phyloP scores from a whole-genome alignment of 108 stramenopile species.

The Seminavis robusta region DNA sequence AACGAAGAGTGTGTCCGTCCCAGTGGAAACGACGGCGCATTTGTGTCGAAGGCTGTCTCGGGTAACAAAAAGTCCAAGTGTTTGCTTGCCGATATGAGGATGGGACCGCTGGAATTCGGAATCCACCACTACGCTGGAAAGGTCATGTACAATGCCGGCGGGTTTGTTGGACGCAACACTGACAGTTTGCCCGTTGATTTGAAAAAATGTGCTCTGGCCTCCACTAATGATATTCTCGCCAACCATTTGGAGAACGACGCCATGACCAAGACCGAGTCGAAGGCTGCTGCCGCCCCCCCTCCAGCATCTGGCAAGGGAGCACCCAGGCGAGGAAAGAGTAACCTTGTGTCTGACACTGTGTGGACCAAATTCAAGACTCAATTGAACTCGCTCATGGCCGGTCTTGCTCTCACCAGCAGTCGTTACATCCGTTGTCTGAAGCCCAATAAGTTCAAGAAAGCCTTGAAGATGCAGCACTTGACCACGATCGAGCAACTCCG shows the following conservation, averaged over 20 bases:
- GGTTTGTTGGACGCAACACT: conserved; percentile 77
- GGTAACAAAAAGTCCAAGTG: conserved; percentile 61
- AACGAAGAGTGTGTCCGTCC: conserved; percentile 96
- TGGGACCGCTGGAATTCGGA: conserved; percentile 74
- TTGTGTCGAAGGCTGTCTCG: conserved; percentile 75
- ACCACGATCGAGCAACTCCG: conserved; percentile 90
- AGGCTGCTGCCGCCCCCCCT: neutral
- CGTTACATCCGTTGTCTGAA: conserved; percentile 94
- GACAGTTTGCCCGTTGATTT: conserved; percentile 83
- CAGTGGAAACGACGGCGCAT: conserved; percentile 82
- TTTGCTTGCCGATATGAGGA: conserved; percentile 55
- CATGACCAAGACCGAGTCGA: conserved; percentile 19
- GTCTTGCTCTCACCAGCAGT: conserved; percentile 66
- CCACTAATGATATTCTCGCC: conserved; percentile 70
- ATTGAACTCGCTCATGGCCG: conserved; percentile 65
- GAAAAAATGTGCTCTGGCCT: conserved; percentile 50
- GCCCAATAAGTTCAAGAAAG: conserved; percentile 77
- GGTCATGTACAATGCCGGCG: conserved; percentile 77
- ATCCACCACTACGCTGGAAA: conserved; percentile 91
- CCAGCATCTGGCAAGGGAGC: neutral
- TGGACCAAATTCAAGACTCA: conserved; percentile 79
- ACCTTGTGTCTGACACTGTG: conserved; percentile 50
- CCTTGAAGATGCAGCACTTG: conserved; percentile 67
- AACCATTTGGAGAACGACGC: conserved; percentile 51
- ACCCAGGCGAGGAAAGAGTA: conserved; percentile 22